These are phyloP conservation scores for Hibiscus mutabilis DNA, from an alignment of 345 rosid species.

Conservation along the genomic window DNA sequence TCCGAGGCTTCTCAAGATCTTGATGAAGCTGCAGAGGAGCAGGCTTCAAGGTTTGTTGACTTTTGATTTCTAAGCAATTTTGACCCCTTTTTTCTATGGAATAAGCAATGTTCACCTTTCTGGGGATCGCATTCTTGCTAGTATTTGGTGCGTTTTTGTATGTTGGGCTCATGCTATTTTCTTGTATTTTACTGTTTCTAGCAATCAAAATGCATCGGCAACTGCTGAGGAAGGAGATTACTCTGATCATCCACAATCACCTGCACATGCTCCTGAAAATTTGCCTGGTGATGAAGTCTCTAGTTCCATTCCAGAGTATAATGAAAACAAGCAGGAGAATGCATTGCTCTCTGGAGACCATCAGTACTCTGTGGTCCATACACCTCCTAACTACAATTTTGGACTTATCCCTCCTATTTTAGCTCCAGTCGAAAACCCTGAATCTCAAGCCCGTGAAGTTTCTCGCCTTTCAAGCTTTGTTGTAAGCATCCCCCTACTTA, in stretches of 20 bases:
- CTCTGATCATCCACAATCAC: constrained; percentile 39
- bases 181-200: constrained; percentile 20
- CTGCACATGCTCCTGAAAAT: constrained; percentile 42
- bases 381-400: constrained; percentile 48
- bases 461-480: constrained; percentile 71
- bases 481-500: constrained; percentile 35
- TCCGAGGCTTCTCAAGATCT: constrained; percentile 56
- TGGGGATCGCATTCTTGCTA: background rate
- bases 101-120: background rate
- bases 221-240: constrained; percentile 48
- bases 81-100: background rate
- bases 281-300: constrained; percentile 37
- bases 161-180: background rate
- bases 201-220: constrained; percentile 33
- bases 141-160: background rate
- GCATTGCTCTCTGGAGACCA: constrained; percentile 42
- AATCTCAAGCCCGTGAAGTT: constrained; percentile 68
- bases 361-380: constrained; percentile 50
- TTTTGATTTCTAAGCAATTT: background rate
- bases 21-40: constrained; percentile 53
- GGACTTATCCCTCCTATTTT: constrained; percentile 60
- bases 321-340: constrained; percentile 54
- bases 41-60: constrained; percentile 46
- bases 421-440: constrained; percentile 60
- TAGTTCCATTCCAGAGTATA: constrained; percentile 42